phyloP scores from a whole-genome alignment of 768 basidiomycete genomes.

The Gymnopilus dilepis region DNA sequence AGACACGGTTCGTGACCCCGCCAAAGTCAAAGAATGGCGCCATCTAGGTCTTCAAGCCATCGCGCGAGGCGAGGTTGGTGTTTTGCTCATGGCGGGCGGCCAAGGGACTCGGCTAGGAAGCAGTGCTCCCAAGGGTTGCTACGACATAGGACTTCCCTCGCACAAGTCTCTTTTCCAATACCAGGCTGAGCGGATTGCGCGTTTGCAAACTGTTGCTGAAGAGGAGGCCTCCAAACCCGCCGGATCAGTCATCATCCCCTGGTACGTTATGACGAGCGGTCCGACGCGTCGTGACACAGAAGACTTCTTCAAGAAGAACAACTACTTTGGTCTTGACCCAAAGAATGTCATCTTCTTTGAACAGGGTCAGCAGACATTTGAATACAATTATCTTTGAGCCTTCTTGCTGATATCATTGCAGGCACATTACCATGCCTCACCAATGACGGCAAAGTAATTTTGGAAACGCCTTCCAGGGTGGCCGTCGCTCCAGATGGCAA shows the following conservation, averaged over 20 bases:
- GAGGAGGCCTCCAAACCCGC: conserved; percentile 52
- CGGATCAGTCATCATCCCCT: conserved; percentile 79
- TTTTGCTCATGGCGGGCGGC: conserved; percentile 96
- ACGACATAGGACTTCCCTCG: conserved; percentile 94
- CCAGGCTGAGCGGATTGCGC: conserved; percentile 94
- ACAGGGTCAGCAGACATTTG: conserved; percentile 66
- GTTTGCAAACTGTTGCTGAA: conserved; percentile 80
- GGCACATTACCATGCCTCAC: conserved; percentile 95
- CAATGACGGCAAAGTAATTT: conserved; percentile 91
- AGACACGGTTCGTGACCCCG: conserved; percentile 61
- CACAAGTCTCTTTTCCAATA: conserved; percentile 95
- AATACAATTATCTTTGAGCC: conserved; percentile 5
- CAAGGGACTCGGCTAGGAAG: conserved; percentile 96
- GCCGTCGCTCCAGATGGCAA: conserved; percentile 99
- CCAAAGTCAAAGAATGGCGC: conserved; percentile 77
- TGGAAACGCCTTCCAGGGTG: conserved; percentile 76
- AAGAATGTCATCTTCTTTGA: conserved; percentile 93
- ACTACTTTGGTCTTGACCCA: conserved; percentile 80
- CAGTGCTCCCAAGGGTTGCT: conserved; percentile 94
- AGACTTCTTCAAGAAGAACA: conserved; percentile 77
- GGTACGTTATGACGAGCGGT: conserved; percentile 99
- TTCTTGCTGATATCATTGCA: conserved; percentile 36
- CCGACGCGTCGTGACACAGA: conserved; percentile 91
- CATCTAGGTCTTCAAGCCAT: conserved; percentile 80
- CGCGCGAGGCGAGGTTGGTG: conserved; percentile 84